Conservation (phyloP, 768 basidiomycete genomes). For the Tylopilus plumbeoviolaceoides region DNA sequence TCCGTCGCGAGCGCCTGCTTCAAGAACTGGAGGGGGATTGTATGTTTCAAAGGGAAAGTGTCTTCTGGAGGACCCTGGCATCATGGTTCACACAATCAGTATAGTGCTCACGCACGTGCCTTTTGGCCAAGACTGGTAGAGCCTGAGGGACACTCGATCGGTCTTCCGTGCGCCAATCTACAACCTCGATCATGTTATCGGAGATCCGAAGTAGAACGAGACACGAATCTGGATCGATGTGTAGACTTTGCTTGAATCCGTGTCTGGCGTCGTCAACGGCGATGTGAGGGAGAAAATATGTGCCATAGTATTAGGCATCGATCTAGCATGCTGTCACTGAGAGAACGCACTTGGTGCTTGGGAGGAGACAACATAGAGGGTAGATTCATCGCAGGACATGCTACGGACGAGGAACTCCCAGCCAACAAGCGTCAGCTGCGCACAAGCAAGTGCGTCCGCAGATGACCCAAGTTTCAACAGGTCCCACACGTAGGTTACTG, state of each 20-base stretch:
- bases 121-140: too few relatives aligned
- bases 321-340: background rate
- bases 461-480: background rate
- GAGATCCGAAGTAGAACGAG: constrained; percentile 29
- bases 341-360: constrained; percentile 8
- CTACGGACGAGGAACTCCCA: constrained; percentile 3
- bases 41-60: too few relatives aligned
- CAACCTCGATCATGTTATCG: constrained; percentile 37
- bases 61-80: too few relatives aligned
- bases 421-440: constrained; percentile 1
- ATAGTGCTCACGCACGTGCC: too few relatives aligned
- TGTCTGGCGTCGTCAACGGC: background rate
- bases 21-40: too few relatives aligned
- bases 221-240: constrained; percentile 29
- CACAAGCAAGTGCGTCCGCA: background rate
- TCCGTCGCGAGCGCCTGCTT: too few relatives aligned
- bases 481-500: constrained; percentile 14
- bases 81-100: too few relatives aligned
- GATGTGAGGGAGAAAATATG: constrained; percentile 5
- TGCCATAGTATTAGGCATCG: background rate
- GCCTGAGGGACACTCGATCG: too few relatives aligned
- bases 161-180: constrained; percentile 37
- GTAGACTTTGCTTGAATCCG: constrained; percentile 19
- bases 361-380: constrained; percentile 10
- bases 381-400: constrained; percentile 9